These are phyloP conservation scores for Flaveria floridana DNA, from an alignment of 140 eudicot genomes.

Conservation along the genomic window DNA sequence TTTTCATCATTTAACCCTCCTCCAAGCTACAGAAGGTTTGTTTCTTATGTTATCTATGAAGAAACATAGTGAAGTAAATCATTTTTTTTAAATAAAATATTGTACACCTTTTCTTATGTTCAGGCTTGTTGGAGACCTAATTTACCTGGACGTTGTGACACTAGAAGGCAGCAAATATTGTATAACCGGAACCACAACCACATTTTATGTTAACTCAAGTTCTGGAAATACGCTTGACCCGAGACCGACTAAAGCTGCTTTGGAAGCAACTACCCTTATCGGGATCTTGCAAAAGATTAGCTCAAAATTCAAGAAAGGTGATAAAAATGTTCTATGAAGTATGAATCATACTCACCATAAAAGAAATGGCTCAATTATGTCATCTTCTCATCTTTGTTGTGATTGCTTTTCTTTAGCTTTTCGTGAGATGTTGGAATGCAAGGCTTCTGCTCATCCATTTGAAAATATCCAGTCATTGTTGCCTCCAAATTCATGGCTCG, in stretches of 20 bases:
- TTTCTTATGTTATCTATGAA: not conserved
- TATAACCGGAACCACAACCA: constrained; percentile 78
- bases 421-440: constrained; percentile 81
- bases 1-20: constrained; percentile 96
- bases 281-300: constrained; percentile 88
- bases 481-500: constrained; percentile 93
- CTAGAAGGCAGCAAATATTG: constrained; percentile 79
- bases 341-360: not conserved
- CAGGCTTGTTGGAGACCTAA: constrained; percentile 93
- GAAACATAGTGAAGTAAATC: not conserved
- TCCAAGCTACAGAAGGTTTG: constrained; percentile 93
- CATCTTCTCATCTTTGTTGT: not conserved
- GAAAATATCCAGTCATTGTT: constrained; percentile 87
- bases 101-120: not conserved
- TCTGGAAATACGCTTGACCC: constrained; percentile 71
- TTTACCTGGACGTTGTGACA: constrained; percentile 81
- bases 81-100: not conserved
- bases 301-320: constrained; percentile 91
- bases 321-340: constrained; percentile 4
- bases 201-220: constrained; percentile 84
- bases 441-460: constrained; percentile 93
- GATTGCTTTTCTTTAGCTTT: constrained; percentile 50
- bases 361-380: not conserved
- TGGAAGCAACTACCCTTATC: constrained; percentile 78
- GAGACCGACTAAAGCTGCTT: constrained; percentile 55